A percentile compares a stretch with the other conserved stretches of the same genome.
Evolutionary conservation across 2,329 filamentous ascomycete species (phyloP).

Genomic region (Colletotrichum echinochloae): DNA sequence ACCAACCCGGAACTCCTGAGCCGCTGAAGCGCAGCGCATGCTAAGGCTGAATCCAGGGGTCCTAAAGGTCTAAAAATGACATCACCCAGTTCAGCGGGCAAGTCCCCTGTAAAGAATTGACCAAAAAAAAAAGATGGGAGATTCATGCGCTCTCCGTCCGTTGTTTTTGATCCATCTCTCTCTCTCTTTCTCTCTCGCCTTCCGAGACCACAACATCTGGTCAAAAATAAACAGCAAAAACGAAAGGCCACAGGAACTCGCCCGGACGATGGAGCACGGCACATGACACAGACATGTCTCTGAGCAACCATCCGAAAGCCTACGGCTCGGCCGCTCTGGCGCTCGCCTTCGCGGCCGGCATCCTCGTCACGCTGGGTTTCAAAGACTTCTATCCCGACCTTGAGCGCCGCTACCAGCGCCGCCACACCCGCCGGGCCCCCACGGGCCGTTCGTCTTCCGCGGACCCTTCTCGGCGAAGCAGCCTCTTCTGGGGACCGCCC

Average conservation of each 20-base stretch:
- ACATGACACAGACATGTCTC: slow-evolving; percentile 60
- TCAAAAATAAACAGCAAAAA: not conserved
- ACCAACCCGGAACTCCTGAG: not conserved
- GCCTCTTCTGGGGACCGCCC: slow-evolving; percentile 60
- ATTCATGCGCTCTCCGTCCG: slow-evolving; percentile 24
- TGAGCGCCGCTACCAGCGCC: slow-evolving; percentile 71
- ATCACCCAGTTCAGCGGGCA: slow-evolving; percentile 33
- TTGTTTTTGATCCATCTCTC: slow-evolving; percentile 1
- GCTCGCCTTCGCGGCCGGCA: slow-evolving; percentile 81
- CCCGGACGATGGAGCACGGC: slow-evolving; percentile 28
- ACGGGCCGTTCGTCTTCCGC: slow-evolving; percentile 33
- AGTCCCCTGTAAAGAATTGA: slow-evolving; percentile 21
- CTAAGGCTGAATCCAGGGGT: slow-evolving; percentile 36
- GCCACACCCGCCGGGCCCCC: slow-evolving; percentile 45
- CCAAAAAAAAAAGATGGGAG: not conserved
- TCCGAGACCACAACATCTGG: slow-evolving; percentile 16
- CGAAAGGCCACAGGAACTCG: not conserved
- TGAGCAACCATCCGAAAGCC: slow-evolving; percentile 70
- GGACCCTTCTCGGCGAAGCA: slow-evolving; percentile 52
- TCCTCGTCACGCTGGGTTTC: slow-evolving; percentile 80
- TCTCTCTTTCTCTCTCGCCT: not conserved
- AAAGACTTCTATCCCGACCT: slow-evolving; percentile 85
- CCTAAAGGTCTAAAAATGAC: slow-evolving; percentile 30
- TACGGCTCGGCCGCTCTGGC: slow-evolving; percentile 75
- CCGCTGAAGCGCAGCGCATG: not conserved